phyloP scores from a whole-genome alignment of 345 rosid genomes.

The Raphanus raphanistrum region DNA sequence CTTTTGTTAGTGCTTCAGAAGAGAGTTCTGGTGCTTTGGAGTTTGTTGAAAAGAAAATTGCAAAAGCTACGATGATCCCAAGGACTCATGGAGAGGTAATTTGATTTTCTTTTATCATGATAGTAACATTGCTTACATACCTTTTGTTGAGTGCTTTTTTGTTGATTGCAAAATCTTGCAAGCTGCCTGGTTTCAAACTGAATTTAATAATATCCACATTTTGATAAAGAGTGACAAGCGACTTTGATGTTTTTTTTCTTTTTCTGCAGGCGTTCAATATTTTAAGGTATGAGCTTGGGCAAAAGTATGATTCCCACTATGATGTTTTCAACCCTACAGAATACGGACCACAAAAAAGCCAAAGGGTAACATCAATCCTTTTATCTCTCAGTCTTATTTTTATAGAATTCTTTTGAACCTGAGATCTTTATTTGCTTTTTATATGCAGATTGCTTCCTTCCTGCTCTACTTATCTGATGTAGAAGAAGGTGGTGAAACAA shows the following conservation, averaged over 20 bases:
- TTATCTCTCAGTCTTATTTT: neutral
- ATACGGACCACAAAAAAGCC: slow-evolving; percentile 78
- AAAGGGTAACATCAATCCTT: slow-evolving; percentile 53
- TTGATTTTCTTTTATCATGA: neutral
- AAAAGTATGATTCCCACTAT: slow-evolving; percentile 86
- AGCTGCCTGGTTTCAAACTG: too few relatives aligned
- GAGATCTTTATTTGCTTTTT: slow-evolving; percentile 15
- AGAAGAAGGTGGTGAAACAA: slow-evolving; percentile 83
- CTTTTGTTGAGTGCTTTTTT: too few relatives aligned
- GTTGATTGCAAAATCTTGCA: too few relatives aligned
- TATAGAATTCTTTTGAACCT: neutral
- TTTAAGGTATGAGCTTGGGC: slow-evolving; percentile 79
- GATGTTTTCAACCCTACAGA: slow-evolving; percentile 81
- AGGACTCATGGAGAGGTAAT: slow-evolving; percentile 78
- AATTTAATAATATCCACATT: neutral
- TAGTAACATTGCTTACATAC: too few relatives aligned
- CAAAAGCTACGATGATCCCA: slow-evolving; percentile 75
- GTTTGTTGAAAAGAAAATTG: slow-evolving; percentile 60
- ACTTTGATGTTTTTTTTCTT: neutral
- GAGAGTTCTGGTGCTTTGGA: slow-evolving; percentile 58
- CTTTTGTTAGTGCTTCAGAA: slow-evolving; percentile 69
- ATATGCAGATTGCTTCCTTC: slow-evolving; percentile 63
- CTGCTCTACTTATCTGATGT: slow-evolving; percentile 65
- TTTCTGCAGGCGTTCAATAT: slow-evolving; percentile 76
- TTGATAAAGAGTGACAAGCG: slow-evolving; percentile 16